Conservation (phyloP, 2,329 filamentous ascomycete genomes). For the Xylaria sp. region DNA sequence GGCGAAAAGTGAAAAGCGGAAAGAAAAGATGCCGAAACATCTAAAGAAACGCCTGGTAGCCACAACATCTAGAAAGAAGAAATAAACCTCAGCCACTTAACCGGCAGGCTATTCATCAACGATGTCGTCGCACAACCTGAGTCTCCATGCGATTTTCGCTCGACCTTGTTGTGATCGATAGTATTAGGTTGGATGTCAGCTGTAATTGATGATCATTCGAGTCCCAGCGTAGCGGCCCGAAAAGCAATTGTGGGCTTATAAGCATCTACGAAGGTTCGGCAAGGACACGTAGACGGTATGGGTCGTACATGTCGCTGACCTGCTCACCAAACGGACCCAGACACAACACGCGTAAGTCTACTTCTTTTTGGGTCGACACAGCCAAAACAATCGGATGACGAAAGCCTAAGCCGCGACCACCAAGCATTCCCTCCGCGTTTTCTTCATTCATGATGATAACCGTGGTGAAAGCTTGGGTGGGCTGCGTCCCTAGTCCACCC, state of each 20-base stretch:
- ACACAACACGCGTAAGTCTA: background rate
- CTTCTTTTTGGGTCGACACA: background rate
- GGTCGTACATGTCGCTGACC: too few relatives aligned
- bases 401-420: conserved; percentile 41
- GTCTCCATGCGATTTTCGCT: background rate
- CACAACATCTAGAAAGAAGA: conserved; percentile 66
- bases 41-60: conserved; percentile 87
- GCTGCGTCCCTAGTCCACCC: conserved; percentile 47
- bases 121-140: background rate
- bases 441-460: conserved; percentile 45
- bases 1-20: conserved; percentile 89
- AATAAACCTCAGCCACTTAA: conserved; percentile 45
- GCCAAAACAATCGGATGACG: conserved; percentile 53
- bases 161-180: too few relatives aligned
- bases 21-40: conserved; percentile 96
- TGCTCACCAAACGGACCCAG: background rate
- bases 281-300: too few relatives aligned
- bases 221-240: too few relatives aligned
- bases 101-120: background rate
- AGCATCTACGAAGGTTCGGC: too few relatives aligned
- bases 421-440: conserved; percentile 32
- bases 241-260: too few relatives aligned
- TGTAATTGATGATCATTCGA: too few relatives aligned
- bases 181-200: too few relatives aligned
- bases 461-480: conserved; percentile 39